These are phyloP conservation scores for Exophiala sp. DNA, from an alignment of 2,329 filamentous ascomycete genomes.

Conservation along the genomic window DNA sequence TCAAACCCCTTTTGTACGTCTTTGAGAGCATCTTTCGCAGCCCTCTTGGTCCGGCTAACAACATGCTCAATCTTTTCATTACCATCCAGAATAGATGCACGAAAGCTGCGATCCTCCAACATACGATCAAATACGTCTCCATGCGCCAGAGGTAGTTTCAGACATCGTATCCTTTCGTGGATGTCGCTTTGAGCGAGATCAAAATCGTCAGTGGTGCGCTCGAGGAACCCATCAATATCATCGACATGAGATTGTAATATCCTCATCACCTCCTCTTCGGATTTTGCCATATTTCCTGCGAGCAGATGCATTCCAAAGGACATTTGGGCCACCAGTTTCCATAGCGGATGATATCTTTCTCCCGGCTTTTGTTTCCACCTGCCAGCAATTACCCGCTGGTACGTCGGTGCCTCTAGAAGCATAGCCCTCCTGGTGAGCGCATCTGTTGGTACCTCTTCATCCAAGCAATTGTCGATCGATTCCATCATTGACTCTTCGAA, in stretches of 20 bases:
- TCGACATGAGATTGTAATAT: constrained; percentile 91
- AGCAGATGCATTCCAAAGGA: constrained; percentile 88
- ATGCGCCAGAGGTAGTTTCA: constrained; percentile 79
- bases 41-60: constrained; percentile 66
- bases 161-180: constrained; percentile 67
- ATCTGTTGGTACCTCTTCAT: constrained; percentile 36
- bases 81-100: constrained; percentile 72
- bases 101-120: constrained; percentile 76
- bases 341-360: constrained; percentile 77
- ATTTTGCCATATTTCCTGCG: constrained; percentile 78
- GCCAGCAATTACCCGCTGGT: constrained; percentile 64
- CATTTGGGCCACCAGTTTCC: constrained; percentile 87
- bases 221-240: constrained; percentile 85
- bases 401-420: constrained; percentile 62
- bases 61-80: constrained; percentile 91
- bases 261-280: constrained; percentile 75
- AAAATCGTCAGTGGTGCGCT: constrained; percentile 79
- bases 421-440: constrained; percentile 52
- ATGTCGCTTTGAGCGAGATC: constrained; percentile 72
- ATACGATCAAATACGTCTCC: constrained; percentile 77
- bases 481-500: constrained; percentile 44
- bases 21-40: constrained; percentile 69
- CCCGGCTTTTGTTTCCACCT: constrained; percentile 70
- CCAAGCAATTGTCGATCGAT: constrained; percentile 29
- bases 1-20: constrained; percentile 74